phyloP scores from a whole-genome alignment of 176 grass and related monocot species.

The Zea luxurians region DNA sequence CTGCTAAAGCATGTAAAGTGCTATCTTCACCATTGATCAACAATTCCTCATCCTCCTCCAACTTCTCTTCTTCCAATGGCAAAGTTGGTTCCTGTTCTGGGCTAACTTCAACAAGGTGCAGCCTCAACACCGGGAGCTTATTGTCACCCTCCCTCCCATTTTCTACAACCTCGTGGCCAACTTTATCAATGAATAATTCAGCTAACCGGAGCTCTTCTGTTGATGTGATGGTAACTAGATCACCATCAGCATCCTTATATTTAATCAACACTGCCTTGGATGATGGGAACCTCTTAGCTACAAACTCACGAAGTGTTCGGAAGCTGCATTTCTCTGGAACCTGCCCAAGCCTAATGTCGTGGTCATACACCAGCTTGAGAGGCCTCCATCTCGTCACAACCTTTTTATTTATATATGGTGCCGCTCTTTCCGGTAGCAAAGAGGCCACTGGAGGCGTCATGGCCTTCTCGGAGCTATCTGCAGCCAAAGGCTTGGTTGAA shows the following conservation, averaged over 20 bases:
- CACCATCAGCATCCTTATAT: constrained; percentile 87
- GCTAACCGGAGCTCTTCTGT: constrained; percentile 75
- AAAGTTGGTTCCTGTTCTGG: constrained; percentile 74
- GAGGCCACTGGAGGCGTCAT: neutral
- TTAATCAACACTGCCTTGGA: constrained; percentile 94
- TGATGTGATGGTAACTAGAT: constrained; percentile 88
- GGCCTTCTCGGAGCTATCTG: constrained; percentile 34
- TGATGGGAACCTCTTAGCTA: constrained; percentile 67
- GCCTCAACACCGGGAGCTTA: constrained; percentile 56
- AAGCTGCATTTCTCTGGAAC: constrained; percentile 78
- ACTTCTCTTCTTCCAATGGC: constrained; percentile 54
- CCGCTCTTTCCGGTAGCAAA: constrained; percentile 25
- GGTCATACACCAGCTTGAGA: constrained; percentile 91
- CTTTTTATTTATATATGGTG: constrained; percentile 21
- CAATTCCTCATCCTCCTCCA: constrained; percentile 57
- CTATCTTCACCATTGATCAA: constrained; percentile 51
- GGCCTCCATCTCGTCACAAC: constrained; percentile 60
- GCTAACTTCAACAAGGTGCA: constrained; percentile 84
- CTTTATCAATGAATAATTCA: constrained; percentile 51
- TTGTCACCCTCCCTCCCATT: constrained; percentile 39
- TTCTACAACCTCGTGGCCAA: constrained; percentile 22
- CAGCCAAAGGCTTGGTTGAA: constrained; percentile 36
- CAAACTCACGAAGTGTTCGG: constrained; percentile 59
- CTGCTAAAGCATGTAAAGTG: constrained; percentile 30
- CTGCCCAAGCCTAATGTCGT: constrained; percentile 86